Percentiles rank a stretch among this genome's conserved stretches.
Conservation (phyloP, 352 stramenopile genomes). For the Nothophytophthora sp. region DNA sequence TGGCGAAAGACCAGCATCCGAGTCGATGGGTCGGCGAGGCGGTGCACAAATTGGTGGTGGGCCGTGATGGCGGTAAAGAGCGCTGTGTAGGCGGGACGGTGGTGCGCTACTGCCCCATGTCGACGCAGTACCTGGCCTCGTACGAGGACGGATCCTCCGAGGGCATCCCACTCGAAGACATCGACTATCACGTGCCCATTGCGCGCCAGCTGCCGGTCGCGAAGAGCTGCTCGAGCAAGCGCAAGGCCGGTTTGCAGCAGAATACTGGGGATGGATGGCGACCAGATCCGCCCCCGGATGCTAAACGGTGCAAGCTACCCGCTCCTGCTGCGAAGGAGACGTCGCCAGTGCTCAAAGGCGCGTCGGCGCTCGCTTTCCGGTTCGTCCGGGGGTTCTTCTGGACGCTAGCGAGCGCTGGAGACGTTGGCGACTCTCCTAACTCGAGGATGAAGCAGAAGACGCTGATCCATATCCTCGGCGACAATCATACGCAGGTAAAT, state of each 20-base stretch:
- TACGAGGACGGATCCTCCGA: constrained; percentile 21
- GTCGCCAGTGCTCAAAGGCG: no score
- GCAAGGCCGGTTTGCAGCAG: neutral
- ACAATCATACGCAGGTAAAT: no score
- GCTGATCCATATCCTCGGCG: no score
- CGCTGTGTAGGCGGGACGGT: constrained; percentile 4
- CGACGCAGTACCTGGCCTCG: constrained; percentile 1
- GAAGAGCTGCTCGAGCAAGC: neutral
- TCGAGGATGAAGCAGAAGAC: no score
- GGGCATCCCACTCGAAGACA: constrained; percentile 9
- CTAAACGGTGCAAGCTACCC: no score
- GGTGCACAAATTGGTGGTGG: constrained; percentile 13
- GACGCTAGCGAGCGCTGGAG: no score
- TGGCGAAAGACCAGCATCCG: neutral
- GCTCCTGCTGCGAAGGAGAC: no score
- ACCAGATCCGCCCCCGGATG: no score
- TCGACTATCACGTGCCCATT: constrained; percentile 17
- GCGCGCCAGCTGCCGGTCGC: neutral
- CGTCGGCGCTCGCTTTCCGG: no score
- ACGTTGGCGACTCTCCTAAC: no score
- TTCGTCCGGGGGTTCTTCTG: no score
- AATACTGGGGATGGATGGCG: neutral
- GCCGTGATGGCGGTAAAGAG: constrained; percentile 1
- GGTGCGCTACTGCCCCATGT: constrained; percentile 6
- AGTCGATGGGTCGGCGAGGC: constrained; percentile 7